phyloP scores from a whole-genome alignment of 73 alveolate genomes.

The Tetrahymena thermophila region DNA sequence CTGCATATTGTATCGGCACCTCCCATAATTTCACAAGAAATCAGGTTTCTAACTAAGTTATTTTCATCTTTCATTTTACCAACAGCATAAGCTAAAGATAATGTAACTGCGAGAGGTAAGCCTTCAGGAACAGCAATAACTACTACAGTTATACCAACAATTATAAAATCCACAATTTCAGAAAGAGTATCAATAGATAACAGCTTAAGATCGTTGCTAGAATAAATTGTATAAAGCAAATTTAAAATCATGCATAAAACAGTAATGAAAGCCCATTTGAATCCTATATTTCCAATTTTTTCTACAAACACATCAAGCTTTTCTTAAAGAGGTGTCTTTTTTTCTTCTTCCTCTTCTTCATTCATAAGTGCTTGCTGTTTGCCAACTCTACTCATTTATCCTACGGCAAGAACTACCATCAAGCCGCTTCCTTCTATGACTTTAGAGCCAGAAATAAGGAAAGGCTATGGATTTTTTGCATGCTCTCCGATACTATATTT shows the following conservation, averaged over 20 bases:
- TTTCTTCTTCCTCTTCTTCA: conserved; percentile 60
- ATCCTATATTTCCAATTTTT: conserved; percentile 82
- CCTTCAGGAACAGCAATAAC: conserved; percentile 98
- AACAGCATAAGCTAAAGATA: conserved; percentile 84
- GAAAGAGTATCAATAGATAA: conserved; percentile 58
- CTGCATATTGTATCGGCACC: conserved; percentile 88
- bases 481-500: conserved; percentile 57
- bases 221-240: conserved; percentile 44
- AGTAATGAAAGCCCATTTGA: conserved; percentile 70
- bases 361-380: conserved; percentile 56
- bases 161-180: conserved; percentile 68
- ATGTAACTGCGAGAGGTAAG: conserved; percentile 93
- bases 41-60: conserved; percentile 86
- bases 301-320: conserved; percentile 84
- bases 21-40: conserved; percentile 95
- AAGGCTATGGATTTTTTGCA: conserved; percentile 67
- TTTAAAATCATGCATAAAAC: conserved; percentile 66
- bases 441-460: conserved; percentile 75
- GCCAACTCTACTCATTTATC: conserved; percentile 76
- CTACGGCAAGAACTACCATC: conserved; percentile 89
- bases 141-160: conserved; percentile 83
- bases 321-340: conserved; percentile 82
- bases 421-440: conserved; percentile 82
- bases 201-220: conserved; percentile 42
- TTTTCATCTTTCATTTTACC: conserved; percentile 90